A percentile compares a stretch with the other conserved stretches of the same genome.
Conservation (phyloP, 2,329 filamentous ascomycete genomes). For the Eutypa lata region DNA sequence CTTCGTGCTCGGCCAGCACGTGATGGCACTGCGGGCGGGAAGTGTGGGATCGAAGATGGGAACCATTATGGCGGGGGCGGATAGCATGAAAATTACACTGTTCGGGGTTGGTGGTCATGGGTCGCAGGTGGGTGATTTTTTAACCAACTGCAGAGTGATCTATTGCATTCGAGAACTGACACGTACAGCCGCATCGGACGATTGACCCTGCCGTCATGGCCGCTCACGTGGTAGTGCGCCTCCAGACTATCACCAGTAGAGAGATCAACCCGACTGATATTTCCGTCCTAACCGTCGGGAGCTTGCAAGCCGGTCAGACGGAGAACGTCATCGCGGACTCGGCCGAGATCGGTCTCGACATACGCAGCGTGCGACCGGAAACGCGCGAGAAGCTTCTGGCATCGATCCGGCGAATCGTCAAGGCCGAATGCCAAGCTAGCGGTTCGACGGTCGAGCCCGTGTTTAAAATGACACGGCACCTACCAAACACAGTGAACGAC, state of each 20-base stretch:
- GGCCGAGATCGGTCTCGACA: constrained; percentile 37
- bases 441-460: constrained; percentile 40
- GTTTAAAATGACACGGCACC: constrained; percentile 36
- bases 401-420: constrained; percentile 40
- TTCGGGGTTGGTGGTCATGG: constrained; percentile 42
- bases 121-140: too few relatives aligned
- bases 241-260: constrained; percentile 29
- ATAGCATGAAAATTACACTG: constrained; percentile 26
- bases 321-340: constrained; percentile 44
- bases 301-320: constrained; percentile 37
- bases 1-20: constrained; percentile 34
- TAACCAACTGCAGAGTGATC: too few relatives aligned
- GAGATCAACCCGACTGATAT: constrained; percentile 33
- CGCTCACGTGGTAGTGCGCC: constrained; percentile 33
- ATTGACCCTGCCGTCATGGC: constrained; percentile 48
- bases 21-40: constrained; percentile 30
- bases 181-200: constrained; percentile 37
- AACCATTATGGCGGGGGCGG: constrained; percentile 19
- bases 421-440: constrained; percentile 50
- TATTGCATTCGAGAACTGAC: too few relatives aligned
- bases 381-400: constrained; percentile 32
- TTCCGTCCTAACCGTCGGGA: constrained; percentile 42
- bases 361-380: constrained; percentile 31
- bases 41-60: constrained; percentile 24
- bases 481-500: constrained; percentile 53